Conservation (phyloP, 2,329 filamentous ascomycete species). For the Geosmithia flava region DNA sequence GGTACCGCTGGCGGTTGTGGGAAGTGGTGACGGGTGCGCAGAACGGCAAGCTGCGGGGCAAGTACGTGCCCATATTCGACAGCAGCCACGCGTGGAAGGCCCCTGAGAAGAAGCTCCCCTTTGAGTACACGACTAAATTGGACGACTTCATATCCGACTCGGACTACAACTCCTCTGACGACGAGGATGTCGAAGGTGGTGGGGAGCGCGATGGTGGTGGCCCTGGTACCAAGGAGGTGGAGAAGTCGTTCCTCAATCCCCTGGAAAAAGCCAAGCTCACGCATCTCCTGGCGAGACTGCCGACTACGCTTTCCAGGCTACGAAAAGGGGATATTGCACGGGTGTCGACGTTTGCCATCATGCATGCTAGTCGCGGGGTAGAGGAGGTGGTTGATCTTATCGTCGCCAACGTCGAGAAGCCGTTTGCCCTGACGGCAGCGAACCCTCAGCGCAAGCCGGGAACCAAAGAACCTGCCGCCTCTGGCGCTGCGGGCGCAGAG, state of each 20-base stretch:
- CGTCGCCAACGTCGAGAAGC: conserved; percentile 66
- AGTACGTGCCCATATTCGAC: conserved; percentile 60
- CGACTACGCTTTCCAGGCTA: conserved; percentile 60
- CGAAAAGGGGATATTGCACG: conserved; percentile 78
- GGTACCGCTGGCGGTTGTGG: conserved; percentile 90
- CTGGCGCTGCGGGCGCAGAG: conserved; percentile 21
- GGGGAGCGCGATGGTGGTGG: conserved; percentile 31
- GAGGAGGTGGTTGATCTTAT: conserved; percentile 89
- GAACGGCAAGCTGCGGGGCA: conserved; percentile 29
- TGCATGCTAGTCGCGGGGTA: conserved; percentile 71
- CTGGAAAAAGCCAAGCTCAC: conserved; percentile 74
- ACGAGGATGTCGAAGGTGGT: conserved; percentile 59
- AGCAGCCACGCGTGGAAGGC: conserved; percentile 65
- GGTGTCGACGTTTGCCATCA: conserved; percentile 78
- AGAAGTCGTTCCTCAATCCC: conserved; percentile 63
- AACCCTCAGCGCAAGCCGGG: conserved; percentile 43
- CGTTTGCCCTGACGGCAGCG: conserved; percentile 60
- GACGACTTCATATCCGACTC: conserved; percentile 73
- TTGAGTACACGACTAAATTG: conserved; percentile 66
- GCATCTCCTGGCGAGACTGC: conserved; percentile 72
- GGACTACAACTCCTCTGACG: conserved; percentile 78
- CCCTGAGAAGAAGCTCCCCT: conserved; percentile 61
- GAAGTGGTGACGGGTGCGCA: conserved; percentile 62
- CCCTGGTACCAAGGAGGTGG: conserved; percentile 27
- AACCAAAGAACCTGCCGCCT: conserved; percentile 24